Evolutionary conservation across 1,139 yeast genomes (phyloP).

Genomic region (Taiozyma sp.): DNA sequence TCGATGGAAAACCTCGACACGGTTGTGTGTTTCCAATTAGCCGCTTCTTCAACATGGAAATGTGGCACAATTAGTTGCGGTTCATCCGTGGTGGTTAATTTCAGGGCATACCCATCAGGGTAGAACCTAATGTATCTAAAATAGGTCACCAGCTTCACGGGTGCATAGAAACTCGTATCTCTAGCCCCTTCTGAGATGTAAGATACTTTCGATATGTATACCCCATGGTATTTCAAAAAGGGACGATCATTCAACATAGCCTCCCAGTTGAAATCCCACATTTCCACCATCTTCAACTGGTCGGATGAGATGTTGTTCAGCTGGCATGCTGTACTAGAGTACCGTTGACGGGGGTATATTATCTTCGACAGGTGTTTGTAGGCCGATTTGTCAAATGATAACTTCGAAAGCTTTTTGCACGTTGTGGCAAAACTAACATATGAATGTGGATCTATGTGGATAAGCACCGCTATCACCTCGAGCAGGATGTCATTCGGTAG

Average conservation of each 20-base stretch:
- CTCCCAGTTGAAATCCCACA: conserved; percentile 50
- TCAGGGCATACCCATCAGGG: conserved; percentile 70
- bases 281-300: conserved; percentile 38
- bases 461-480: conserved; percentile 48
- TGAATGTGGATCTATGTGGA: conserved; percentile 50
- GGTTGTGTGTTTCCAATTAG: conserved; percentile 27
- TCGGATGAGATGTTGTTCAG: conserved; percentile 37
- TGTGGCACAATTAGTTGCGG: conserved; percentile 60
- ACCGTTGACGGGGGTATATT: conserved; percentile 54
- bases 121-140: conserved; percentile 81
- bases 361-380: conserved; percentile 56
- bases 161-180: conserved; percentile 62
- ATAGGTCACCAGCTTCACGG: conserved; percentile 80
- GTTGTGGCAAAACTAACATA: conserved; percentile 64
- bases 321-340: conserved; percentile 37
- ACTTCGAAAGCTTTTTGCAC: conserved; percentile 55
- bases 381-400: conserved; percentile 54
- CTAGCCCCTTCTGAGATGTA: conserved; percentile 79
- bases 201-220: conserved; percentile 81
- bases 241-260: conserved; percentile 56
- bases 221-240: conserved; percentile 72
- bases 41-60: conserved; percentile 34
- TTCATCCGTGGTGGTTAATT: conserved; percentile 61
- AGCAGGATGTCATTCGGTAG: conserved; percentile 66
- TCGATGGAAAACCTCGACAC: conserved; percentile 50